Percentiles rank a stretch among this genome's conserved stretches.
These are phyloP conservation scores for Xylaria bambusicola DNA, from an alignment of 495 filamentous ascomycete species.

Conservation along the genomic window DNA sequence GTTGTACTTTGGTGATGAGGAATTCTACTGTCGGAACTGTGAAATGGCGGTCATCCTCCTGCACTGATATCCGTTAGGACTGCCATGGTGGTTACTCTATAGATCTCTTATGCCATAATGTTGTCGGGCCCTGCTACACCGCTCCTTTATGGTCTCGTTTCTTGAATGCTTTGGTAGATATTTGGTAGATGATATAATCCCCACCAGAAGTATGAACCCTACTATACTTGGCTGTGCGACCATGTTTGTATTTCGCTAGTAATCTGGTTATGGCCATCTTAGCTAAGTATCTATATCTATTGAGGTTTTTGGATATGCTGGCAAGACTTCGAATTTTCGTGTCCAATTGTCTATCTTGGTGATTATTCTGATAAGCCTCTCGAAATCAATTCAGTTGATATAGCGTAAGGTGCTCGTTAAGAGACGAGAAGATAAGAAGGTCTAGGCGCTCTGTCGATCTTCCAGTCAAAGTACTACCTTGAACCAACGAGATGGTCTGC, in stretches of 20 bases:
- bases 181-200: too few relatives aligned
- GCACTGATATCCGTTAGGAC: background rate
- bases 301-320: too few relatives aligned
- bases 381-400: too few relatives aligned
- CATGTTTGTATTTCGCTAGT: background rate
- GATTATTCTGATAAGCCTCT: too few relatives aligned
- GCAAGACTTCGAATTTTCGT: too few relatives aligned
- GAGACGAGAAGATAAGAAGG: background rate
- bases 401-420: background rate
- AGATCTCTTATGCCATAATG: background rate
- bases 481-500: background rate
- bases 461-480: background rate
- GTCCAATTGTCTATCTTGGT: too few relatives aligned
- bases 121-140: background rate
- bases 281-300: too few relatives aligned
- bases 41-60: background rate
- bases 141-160: background rate
- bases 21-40: background rate
- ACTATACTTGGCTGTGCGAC: background rate
- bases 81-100: background rate
- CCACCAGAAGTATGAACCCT: too few relatives aligned
- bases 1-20: background rate
- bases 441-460: background rate
- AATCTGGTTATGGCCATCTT: background rate
- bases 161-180: too few relatives aligned